phyloP scores from a whole-genome alignment of 768 basidiomycete genomes.

The Myochromella boudieri region DNA sequence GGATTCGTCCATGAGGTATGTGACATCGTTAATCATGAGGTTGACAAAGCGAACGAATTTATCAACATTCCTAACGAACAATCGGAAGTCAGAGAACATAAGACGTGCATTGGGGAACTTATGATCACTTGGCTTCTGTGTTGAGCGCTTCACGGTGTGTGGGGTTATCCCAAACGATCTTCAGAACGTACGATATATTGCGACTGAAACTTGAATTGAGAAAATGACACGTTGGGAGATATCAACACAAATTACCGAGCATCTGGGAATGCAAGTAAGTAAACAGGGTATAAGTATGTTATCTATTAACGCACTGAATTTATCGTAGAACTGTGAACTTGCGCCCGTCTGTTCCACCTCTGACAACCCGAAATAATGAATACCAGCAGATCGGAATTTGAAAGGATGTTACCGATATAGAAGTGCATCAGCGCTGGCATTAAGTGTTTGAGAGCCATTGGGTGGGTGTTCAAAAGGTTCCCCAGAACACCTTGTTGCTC shows the following conservation, averaged over 20 bases:
- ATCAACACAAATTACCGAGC: slow-evolving; percentile 11
- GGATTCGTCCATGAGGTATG: slow-evolving; percentile 97
- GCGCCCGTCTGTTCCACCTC: slow-evolving; percentile 98
- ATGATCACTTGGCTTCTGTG: slow-evolving; percentile 65
- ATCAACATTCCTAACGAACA: slow-evolving; percentile 67
- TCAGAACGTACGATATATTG: slow-evolving; percentile 85
- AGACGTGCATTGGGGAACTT: neutral
- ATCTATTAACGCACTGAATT: slow-evolving; percentile 73
- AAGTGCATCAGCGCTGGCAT: slow-evolving; percentile 92
- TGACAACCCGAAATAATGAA: slow-evolving; percentile 27
- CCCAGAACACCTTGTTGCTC: slow-evolving; percentile 76
- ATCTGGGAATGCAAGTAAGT: slow-evolving; percentile 6
- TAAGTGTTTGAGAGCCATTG: slow-evolving; percentile 81
- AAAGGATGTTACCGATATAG: slow-evolving; percentile 75
- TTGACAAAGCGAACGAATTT: slow-evolving; percentile 96
- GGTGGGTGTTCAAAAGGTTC: slow-evolving; percentile 79
- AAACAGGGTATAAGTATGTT: neutral
- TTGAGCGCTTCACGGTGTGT: slow-evolving; percentile 85
- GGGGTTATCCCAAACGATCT: slow-evolving; percentile 90
- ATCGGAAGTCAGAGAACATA: slow-evolving; percentile 3
- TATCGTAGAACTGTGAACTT: slow-evolving; percentile 98
- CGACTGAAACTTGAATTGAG: slow-evolving; percentile 47
- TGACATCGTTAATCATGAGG: slow-evolving; percentile 98
- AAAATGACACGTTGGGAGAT: neutral
- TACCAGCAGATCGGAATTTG: neutral